Evolutionary conservation across 768 basidiomycete genomes (phyloP), one percentile per base, ranked within the genome.

Genomic region (Boletus insuetus): DNA sequence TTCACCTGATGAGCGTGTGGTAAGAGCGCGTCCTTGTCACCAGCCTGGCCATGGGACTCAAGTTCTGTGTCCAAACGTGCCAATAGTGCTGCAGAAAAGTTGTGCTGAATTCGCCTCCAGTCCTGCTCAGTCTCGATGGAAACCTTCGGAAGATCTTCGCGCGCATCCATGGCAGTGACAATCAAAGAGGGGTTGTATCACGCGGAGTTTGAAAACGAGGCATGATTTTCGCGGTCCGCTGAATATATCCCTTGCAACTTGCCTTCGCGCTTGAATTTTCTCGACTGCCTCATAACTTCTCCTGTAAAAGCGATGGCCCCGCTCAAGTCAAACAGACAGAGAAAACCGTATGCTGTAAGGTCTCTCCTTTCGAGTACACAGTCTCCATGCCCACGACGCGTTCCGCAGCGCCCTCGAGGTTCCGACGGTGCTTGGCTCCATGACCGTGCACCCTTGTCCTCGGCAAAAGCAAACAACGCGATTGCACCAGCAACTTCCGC

Each of bases 351-450:
- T 46, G 58, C 62, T 60, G 79, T 81, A 49, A 47, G 60, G 70
- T 3, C 42, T 32, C 44, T 24, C 5, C 16, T 26, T 51, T 46
- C 49, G 29, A 13, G 32, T 47, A 20, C 50, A 45, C 43, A 37
- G 31, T 26, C 55, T 10, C 14, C 45, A 14, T 43, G 40, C 50
- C 56, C n/a, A 61, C 22, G 13, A n/a, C 47, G 43, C 24, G 24
- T 62, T 52, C 54, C 22, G 22, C 59, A 87, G 86, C 84, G 86
- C 61, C 84, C 86, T 67, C 69, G 75, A 60, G 77, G 76, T 52
- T 74, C 76, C 22, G 84, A 89, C 41, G 85, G 82, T 54, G 79
- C 80, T 66, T 91, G 89, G 89, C 64, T 84, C 26, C 89, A 91
- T 71, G 89, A 91, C 79, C 85, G 79, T 70, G 86, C 84, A 44